phyloP scores from a whole-genome alignment of 805 yeast species.

The Priceomyces melissophilus region DNA sequence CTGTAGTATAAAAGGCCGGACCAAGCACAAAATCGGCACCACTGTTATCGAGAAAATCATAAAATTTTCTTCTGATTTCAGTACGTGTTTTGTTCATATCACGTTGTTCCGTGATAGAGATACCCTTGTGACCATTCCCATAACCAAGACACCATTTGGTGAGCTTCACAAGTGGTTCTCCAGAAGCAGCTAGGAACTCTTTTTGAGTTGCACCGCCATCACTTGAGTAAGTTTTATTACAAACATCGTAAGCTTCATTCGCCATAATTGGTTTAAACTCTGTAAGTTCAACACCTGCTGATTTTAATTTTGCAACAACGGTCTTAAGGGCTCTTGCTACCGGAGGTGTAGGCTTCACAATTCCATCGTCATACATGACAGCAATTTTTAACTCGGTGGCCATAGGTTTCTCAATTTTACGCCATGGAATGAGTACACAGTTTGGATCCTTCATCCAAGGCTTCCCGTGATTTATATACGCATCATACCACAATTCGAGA shows the following conservation, averaged over 20 bases:
- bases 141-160: conserved; percentile 58
- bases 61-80: conserved; percentile 53
- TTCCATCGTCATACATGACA: conserved; percentile 59
- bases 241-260: conserved; percentile 57
- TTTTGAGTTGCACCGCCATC: conserved; percentile 67
- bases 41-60: conserved; percentile 48
- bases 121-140: conserved; percentile 53
- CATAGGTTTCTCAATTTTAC: conserved; percentile 37
- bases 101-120: conserved; percentile 51
- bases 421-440: conserved; percentile 52
- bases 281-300: conserved; percentile 57
- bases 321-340: conserved; percentile 52
- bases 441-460: conserved; percentile 58
- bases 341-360: conserved; percentile 68
- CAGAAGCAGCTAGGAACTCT: conserved; percentile 51
- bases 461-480: conserved; percentile 56
- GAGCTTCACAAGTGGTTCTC: conserved; percentile 66
- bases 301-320: conserved; percentile 50
- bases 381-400: conserved; percentile 53
- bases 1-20: conserved; percentile 67
- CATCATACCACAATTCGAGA: conserved; percentile 63
- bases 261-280: conserved; percentile 58
- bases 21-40: conserved; percentile 63
- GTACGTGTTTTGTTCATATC: conserved; percentile 56
- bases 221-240: conserved; percentile 51